Evolutionary conservation across 345 rosid genomes (phyloP).

Genomic region (Dipteronia sinensis): DNA sequence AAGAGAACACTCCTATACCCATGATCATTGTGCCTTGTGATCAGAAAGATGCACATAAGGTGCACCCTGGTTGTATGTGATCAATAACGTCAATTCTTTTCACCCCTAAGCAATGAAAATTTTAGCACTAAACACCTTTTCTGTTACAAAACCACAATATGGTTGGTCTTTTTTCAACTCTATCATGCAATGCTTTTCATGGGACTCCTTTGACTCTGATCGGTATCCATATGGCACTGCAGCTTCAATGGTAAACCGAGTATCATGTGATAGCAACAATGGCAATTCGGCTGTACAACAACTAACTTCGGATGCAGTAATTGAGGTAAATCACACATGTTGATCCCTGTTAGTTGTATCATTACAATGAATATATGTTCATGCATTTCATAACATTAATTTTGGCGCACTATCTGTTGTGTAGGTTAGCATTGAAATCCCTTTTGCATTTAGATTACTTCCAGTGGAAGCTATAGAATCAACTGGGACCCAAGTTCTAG

Average conservation of each 20-base stretch:
- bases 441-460: slow-evolving; percentile 72
- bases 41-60: background rate
- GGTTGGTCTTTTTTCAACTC: slow-evolving; percentile 23
- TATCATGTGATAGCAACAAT: slow-evolving; percentile 56
- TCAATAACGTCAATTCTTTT: background rate
- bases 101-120: slow-evolving; percentile 1
- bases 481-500: slow-evolving; percentile 78
- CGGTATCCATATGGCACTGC: slow-evolving; percentile 46
- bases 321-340: slow-evolving; percentile 53
- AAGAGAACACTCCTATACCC: background rate
- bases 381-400: slow-evolving; percentile 9
- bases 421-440: slow-evolving; percentile 80
- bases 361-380: background rate
- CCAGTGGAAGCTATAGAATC: slow-evolving; percentile 76
- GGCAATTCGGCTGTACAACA: slow-evolving; percentile 47
- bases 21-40: slow-evolving; percentile 2
- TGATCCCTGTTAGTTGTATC: slow-evolving; percentile 3
- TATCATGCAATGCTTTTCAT: slow-evolving; percentile 21
- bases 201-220: slow-evolving; percentile 41
- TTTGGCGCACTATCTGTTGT: background rate
- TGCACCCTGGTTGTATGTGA: background rate
- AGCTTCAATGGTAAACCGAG: slow-evolving; percentile 91
- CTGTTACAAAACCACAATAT: background rate
- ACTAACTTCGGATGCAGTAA: slow-evolving; percentile 86
- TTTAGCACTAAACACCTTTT: background rate